A percentile compares a stretch with the other conserved stretches of the same genome.
phyloP scores from a whole-genome alignment of 176 grass and related monocot species.

The Rhynchospora tenuis region DNA sequence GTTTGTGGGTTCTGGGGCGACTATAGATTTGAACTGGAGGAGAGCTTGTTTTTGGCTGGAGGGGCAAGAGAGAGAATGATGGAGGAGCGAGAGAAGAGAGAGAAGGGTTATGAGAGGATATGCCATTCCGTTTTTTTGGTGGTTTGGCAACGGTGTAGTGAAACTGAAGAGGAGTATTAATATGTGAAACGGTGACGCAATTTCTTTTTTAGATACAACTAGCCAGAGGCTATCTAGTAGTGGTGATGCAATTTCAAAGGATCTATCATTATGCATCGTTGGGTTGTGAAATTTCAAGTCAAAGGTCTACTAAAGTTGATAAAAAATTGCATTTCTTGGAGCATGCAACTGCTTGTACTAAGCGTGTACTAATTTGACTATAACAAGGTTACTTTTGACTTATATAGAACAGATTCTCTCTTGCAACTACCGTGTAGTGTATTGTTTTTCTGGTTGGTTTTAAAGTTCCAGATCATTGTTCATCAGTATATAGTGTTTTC shows the following conservation, averaged over 20 bases:
- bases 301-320: slow-evolving; percentile 1
- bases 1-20: not conserved
- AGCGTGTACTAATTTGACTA: not conserved
- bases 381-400: not conserved
- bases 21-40: slow-evolving; percentile 21
- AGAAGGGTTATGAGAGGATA: not conserved
- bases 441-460: not conserved
- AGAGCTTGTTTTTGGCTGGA: slow-evolving; percentile 17
- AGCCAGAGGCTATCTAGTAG: no score
- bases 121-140: not conserved
- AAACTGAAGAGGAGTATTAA: not conserved
- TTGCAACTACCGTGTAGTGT: not conserved
- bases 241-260: not conserved
- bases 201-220: no score
- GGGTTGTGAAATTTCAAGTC: not conserved
- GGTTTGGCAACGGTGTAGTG: not conserved
- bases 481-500: not conserved
- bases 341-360: not conserved
- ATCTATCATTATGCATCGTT: not conserved
- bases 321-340: not conserved
- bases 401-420: not conserved
- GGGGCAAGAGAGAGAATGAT: slow-evolving; percentile 14
- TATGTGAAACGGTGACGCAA: no score
- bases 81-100: not conserved
- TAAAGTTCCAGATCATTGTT: not conserved